Base-by-base conservation (phyloP, 2,329 filamentous ascomycete genomes). In the Aspergillus fijiensis region DNA sequence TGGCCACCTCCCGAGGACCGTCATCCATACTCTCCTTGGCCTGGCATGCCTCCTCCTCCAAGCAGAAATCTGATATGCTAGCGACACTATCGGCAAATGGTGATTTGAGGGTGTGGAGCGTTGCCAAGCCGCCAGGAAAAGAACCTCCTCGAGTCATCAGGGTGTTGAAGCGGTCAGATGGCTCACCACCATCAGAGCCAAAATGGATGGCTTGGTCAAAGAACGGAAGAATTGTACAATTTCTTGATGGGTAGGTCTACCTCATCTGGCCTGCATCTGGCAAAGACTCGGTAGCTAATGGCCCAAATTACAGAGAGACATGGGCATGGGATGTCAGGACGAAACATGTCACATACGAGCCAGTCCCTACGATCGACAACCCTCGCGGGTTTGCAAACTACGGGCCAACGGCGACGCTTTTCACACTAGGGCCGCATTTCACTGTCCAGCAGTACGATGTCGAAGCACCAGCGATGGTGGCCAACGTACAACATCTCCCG, bases 201-300 rank as follows among this genome's bases (percentile, higher is more conserved):
- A 96, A 96, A 73, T 99, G 95, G 95, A 93, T 97, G 82, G 90
- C 88, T 21, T 99, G 95, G 95, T 98, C 95, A 0, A 98, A 97
- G 79, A 98, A 96, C 79, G 95, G 95, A 45, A 89, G 93, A 66
- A 92, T 99, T 65, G 87, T 99, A 64, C 95, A 99, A 77, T 93
- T 88, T 76, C 90, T 91, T 5, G 92, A 97, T 77, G 87, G 89
- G 93, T 96, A 82, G 80, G 91, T 86, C 57, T 25, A 10, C 25
- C 50, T 14, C 1, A 5, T 5, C 6, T 14, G 23, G 2, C 39
- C 45, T 55, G 56, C 16, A 25, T n/a, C 14, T 35, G 19, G n/a
- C 1, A 5, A 31, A 12, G 16, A 11, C 6, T 19, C 16, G 10
- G 35, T 61, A 31, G n/a, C 52, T 60, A 31, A 50, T 21, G 16